These are phyloP conservation scores for Leucoagaricus sp. DNA, from an alignment of 1,284 basidiomycete species.

Conservation along the genomic window DNA sequence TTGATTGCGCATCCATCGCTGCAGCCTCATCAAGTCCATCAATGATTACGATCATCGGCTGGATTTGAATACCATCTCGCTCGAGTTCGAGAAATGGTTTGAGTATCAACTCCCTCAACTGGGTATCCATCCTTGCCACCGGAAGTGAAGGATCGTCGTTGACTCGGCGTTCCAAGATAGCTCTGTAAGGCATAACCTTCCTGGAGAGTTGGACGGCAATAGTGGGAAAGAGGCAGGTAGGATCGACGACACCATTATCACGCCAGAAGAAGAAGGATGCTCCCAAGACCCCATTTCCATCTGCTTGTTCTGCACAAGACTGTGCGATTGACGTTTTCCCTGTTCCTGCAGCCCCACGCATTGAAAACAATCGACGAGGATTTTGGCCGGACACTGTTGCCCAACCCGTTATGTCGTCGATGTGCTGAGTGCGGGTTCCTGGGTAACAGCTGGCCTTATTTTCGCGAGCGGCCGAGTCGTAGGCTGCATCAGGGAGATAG, in stretches of 20 bases:
- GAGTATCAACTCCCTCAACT: neutral
- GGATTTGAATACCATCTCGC: neutral
- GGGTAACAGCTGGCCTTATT: neutral
- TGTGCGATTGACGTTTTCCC: slow-evolving; percentile 3
- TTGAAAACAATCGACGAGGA: neutral
- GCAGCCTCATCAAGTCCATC: neutral
- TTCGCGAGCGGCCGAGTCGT: neutral
- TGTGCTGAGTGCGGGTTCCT: neutral
- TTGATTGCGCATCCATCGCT: neutral
- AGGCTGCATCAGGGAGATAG: neutral
- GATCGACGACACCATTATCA: neutral
- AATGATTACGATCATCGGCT: neutral
- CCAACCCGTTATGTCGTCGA: neutral
- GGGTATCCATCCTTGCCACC: neutral
- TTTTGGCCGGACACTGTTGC: neutral
- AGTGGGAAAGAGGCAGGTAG: neutral
- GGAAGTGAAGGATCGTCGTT: neutral
- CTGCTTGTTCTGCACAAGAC: neutral
- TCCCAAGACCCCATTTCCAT: neutral
- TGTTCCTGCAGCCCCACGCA: neutral
- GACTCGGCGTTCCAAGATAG: neutral
- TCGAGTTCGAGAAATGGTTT: neutral
- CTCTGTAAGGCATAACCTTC: neutral
- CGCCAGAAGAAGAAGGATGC: slow-evolving; percentile 3
- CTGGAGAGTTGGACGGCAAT: neutral